Evolutionary conservation across 345 rosid genomes (phyloP).

Genomic region (Eucalyptus polyanthemos): DNA sequence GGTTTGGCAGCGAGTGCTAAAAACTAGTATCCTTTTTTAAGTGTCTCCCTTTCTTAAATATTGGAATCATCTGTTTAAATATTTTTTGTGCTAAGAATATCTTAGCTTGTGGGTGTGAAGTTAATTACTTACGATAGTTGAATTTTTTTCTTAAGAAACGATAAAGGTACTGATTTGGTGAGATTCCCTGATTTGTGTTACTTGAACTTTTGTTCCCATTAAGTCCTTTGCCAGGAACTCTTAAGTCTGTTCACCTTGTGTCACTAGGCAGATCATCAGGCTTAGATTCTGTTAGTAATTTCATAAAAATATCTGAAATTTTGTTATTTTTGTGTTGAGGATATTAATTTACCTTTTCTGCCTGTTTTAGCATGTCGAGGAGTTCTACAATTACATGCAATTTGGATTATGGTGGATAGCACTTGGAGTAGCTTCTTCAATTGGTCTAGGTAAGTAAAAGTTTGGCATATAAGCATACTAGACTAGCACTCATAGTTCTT

Average conservation of each 20-base stretch:
- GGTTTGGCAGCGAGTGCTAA: not conserved
- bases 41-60: not conserved
- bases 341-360: not conserved
- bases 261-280: not conserved
- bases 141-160: not conserved
- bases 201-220: not conserved
- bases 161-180: not conserved
- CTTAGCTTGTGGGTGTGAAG: not conserved
- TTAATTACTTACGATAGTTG: not conserved
- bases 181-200: not conserved
- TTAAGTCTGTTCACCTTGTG: not conserved
- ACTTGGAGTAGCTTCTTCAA: constrained; percentile 98
- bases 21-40: not conserved
- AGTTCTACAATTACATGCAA: constrained; percentile 41
- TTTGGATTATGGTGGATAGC: constrained; percentile 93
- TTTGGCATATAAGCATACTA: not conserved
- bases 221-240: not conserved
- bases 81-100: not conserved
- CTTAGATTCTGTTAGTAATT: not conserved
- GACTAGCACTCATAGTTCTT: not conserved
- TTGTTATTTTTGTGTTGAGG: not conserved
- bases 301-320: not conserved
- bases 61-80: not conserved
- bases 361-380: constrained; percentile 61
- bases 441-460: constrained; percentile 78